Conservation (phyloP, 805 yeast species). For the Monosporozyma aquatica region DNA sequence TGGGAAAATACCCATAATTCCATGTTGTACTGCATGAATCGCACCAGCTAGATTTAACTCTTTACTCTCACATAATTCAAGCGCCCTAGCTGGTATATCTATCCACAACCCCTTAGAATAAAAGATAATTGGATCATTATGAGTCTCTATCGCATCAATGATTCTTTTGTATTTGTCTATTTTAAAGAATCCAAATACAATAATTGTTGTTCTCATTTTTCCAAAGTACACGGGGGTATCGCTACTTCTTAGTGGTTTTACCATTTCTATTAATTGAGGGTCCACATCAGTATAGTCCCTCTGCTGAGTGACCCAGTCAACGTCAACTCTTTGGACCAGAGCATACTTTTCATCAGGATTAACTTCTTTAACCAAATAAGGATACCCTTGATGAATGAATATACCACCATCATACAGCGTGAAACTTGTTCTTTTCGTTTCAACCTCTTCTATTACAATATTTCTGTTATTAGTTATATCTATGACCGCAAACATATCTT, state of each 20-base stretch:
- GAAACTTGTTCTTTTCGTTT: conserved; percentile 80
- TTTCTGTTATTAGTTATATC: conserved; percentile 75
- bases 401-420: conserved; percentile 90
- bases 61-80: conserved; percentile 50
- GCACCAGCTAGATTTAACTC: conserved; percentile 72
- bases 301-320: conserved; percentile 89
- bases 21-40: conserved; percentile 95
- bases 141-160: conserved; percentile 88
- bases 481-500: conserved; percentile 76
- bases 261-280: conserved; percentile 61
- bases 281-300: conserved; percentile 92
- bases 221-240: conserved; percentile 69
- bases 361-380: conserved; percentile 79
- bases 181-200: conserved; percentile 91
- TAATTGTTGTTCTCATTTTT: conserved; percentile 55
- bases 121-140: conserved; percentile 69
- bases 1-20: conserved; percentile 71
- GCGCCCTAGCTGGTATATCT: conserved; percentile 62
- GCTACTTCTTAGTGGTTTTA: conserved; percentile 44
- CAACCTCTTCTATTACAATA: conserved; percentile 78
- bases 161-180: conserved; percentile 66
- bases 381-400: conserved; percentile 85
- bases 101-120: conserved; percentile 85
- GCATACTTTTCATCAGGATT: conserved; percentile 74
- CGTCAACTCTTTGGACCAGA: conserved; percentile 77